Evolutionary conservation across 2,329 filamentous ascomycete species (phyloP).

Genomic region (Clonostachys rhizophaga): DNA sequence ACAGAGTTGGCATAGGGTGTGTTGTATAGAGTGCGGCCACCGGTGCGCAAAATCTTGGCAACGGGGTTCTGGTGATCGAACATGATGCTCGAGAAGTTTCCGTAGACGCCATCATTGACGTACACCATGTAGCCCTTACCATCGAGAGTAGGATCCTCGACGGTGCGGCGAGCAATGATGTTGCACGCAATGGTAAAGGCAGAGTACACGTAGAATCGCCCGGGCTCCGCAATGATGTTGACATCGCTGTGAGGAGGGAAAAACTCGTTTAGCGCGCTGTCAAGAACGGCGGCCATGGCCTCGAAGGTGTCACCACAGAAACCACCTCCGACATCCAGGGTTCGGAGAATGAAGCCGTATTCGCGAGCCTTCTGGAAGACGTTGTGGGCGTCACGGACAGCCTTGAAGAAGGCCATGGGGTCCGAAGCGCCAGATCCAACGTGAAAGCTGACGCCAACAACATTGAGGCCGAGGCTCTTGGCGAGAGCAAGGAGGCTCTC

Average conservation of each 20-base stretch:
- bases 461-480: constrained; percentile 77
- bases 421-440: constrained; percentile 95
- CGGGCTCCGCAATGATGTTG: constrained; percentile 90
- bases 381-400: constrained; percentile 79
- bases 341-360: constrained; percentile 77
- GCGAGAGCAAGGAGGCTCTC: constrained; percentile 74
- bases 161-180: constrained; percentile 89
- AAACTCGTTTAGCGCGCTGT: constrained; percentile 76
- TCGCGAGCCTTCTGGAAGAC: constrained; percentile 83
- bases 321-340: constrained; percentile 89
- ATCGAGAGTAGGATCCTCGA: constrained; percentile 63
- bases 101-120: constrained; percentile 95
- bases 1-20: constrained; percentile 41
- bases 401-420: constrained; percentile 84
- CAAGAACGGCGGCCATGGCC: constrained; percentile 77
- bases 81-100: constrained; percentile 99
- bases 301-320: constrained; percentile 92
- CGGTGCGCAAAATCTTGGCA: constrained; percentile 71
- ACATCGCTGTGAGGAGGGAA: constrained; percentile 71
- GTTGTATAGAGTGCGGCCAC: constrained; percentile 54
- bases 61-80: constrained; percentile 95
- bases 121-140: constrained; percentile 91
- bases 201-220: constrained; percentile 89
- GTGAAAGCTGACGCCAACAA: constrained; percentile 96
- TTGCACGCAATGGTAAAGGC: constrained; percentile 95